These are phyloP conservation scores for Suhomyces bolitotheri DNA, from an alignment of 1,139 yeast genomes.

Conservation along the genomic window DNA sequence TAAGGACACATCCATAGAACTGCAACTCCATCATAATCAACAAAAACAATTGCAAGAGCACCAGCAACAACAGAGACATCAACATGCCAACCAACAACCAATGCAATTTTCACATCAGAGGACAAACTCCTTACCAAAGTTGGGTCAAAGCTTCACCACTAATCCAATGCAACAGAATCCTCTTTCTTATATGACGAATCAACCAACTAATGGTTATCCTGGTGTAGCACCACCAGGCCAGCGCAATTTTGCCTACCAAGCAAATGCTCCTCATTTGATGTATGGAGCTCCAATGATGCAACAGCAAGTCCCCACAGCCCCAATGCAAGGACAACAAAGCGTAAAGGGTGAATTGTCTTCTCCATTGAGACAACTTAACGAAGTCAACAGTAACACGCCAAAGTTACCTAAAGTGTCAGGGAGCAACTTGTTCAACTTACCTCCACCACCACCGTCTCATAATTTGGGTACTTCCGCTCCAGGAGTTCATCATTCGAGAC, in stretches of 20 bases:
- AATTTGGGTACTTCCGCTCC: constrained; percentile 15
- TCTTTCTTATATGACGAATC: constrained; percentile 23
- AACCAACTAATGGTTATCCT: constrained; percentile 13
- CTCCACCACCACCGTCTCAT: constrained; percentile 34
- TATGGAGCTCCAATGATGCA: constrained; percentile 18
- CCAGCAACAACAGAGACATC: constrained; percentile 18
- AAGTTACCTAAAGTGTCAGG: constrained; percentile 38
- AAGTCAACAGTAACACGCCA: constrained; percentile 31
- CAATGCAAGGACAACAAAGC: constrained; percentile 8
- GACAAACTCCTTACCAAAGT: constrained; percentile 22
- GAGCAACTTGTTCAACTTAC: constrained; percentile 33
- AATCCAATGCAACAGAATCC: constrained; percentile 27
- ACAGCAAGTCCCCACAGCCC: constrained; percentile 12
- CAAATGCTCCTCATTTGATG: constrained; percentile 15
- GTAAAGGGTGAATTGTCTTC: constrained; percentile 31
- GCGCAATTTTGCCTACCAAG: constrained; percentile 15
- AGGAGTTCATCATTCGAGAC: constrained; percentile 27
- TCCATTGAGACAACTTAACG: constrained; percentile 33
- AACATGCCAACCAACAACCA: constrained; percentile 19
- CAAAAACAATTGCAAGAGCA: constrained; percentile 18
- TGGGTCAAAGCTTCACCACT: constrained; percentile 23
- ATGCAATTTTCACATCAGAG: constrained; percentile 21
- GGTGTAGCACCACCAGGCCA: constrained; percentile 8
- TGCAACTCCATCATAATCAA: constrained; percentile 20
- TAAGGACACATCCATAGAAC: constrained; percentile 23